These are phyloP conservation scores for Penicillium herquei DNA, from an alignment of 495 filamentous ascomycete genomes.

Conservation along the genomic window DNA sequence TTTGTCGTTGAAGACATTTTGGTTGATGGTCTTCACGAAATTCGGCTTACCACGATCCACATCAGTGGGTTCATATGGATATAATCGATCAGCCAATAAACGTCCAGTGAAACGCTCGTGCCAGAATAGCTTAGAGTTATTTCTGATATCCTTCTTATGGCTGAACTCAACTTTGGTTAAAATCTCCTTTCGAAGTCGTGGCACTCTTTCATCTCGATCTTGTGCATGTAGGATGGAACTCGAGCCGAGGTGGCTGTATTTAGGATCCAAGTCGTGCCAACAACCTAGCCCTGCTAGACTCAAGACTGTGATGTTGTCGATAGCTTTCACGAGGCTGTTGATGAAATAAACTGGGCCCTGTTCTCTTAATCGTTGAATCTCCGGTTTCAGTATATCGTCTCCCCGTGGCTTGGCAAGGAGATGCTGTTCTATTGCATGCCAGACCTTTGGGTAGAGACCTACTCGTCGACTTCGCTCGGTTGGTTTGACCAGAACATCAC, in stretches of 20 bases:
- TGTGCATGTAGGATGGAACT: constrained; percentile 3
- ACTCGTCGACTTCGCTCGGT: constrained; percentile 15
- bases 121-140: constrained; percentile 14
- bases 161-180: not conserved
- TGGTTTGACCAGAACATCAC: constrained; percentile 25
- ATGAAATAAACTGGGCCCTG: constrained; percentile 27
- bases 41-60: constrained; percentile 7
- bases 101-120: constrained; percentile 19
- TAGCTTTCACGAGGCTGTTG: constrained; percentile 20
- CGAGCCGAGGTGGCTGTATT: constrained; percentile 13
- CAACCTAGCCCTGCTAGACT: constrained; percentile 25
- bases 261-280: constrained; percentile 25
- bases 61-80: constrained; percentile 29
- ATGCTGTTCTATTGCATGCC: constrained; percentile 34
- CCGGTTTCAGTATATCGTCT: constrained; percentile 1
- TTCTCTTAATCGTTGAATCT: constrained; percentile 15
- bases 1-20: constrained; percentile 11
- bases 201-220: constrained; percentile 13
- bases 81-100: constrained; percentile 11
- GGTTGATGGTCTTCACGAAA: constrained; percentile 14
- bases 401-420: constrained; percentile 15
- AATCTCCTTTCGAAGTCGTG: constrained; percentile 4
- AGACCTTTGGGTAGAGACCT: constrained; percentile 28
- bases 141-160: constrained; percentile 3
- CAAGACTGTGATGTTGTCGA: constrained; percentile 28